Conservation (phyloP, 2,329 filamentous ascomycete genomes). For the Ophioceras dolichostomum region DNA sequence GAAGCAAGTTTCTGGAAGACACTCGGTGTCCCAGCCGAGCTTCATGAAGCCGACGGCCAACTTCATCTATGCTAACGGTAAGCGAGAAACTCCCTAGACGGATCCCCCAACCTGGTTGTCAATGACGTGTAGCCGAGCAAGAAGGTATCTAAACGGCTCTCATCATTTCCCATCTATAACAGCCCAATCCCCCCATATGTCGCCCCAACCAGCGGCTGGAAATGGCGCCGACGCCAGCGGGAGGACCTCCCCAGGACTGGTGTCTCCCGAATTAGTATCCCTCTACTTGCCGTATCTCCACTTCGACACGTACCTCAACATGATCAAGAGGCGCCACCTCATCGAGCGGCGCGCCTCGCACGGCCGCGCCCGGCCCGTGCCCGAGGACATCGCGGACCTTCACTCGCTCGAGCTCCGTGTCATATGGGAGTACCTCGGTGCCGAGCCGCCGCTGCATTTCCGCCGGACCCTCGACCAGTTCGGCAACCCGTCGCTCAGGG, state of each 20-base stretch:
- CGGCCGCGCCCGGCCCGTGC: constrained; percentile 43
- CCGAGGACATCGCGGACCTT: constrained; percentile 36
- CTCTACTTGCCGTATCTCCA: constrained; percentile 49
- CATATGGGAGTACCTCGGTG: constrained; percentile 50
- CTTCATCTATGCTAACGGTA: no score
- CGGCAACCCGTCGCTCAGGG: constrained; percentile 47
- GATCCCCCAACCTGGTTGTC: no score
- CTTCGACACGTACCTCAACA: constrained; percentile 49
- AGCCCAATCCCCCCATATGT: no score
- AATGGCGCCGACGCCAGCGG: no score
- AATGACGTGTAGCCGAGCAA: no score
- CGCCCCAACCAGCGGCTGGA: no score
- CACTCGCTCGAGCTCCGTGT: constrained; percentile 45
- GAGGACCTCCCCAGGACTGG: background rate
- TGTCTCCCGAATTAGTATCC: constrained; percentile 24
- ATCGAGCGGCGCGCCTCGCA: constrained; percentile 38
- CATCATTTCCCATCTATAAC: no score
- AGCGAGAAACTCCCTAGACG: no score
- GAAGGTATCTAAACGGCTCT: no score
- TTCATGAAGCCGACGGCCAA: constrained; percentile 25
- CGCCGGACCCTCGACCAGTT: constrained; percentile 52
- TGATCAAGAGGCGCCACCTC: constrained; percentile 42
- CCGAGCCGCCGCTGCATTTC: constrained; percentile 48
- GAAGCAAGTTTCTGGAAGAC: constrained; percentile 25
- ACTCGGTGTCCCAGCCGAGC: constrained; percentile 23